A percentile compares a stretch with the other conserved stretches of the same genome.
phyloP scores from a whole-genome alignment of 352 stramenopile genomes.

The Phytophthora ramorum region DNA sequence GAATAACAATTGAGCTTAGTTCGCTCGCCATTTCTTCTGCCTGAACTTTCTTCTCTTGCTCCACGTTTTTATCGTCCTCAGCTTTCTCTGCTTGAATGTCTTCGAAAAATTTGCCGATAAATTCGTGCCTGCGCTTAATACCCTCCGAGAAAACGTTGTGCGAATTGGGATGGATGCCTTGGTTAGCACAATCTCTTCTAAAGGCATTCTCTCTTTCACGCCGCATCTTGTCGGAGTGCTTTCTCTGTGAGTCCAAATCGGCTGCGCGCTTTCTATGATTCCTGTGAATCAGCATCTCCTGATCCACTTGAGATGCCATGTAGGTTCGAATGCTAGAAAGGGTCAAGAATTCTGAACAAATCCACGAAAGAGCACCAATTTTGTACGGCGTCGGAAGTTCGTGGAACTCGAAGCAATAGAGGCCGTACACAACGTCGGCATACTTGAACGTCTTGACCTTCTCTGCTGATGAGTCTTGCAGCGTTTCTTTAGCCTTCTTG shows the following conservation, averaged over 20 bases:
- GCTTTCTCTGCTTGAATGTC: slow-evolving; percentile 58
- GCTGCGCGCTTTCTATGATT: slow-evolving; percentile 60
- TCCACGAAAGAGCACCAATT: slow-evolving; percentile 69
- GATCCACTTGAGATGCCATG: slow-evolving; percentile 64
- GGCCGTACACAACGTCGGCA: slow-evolving; percentile 67
- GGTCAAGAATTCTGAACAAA: slow-evolving; percentile 73
- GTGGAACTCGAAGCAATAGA: slow-evolving; percentile 79
- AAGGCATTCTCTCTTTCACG: slow-evolving; percentile 71
- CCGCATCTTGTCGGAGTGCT: slow-evolving; percentile 52
- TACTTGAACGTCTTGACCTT: slow-evolving; percentile 50
- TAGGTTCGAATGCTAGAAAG: slow-evolving; percentile 61
- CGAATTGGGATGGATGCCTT: slow-evolving; percentile 74
- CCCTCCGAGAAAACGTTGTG: slow-evolving; percentile 70
- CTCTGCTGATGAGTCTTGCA: slow-evolving; percentile 28
- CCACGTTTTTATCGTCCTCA: slow-evolving; percentile 58
- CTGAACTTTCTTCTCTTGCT: slow-evolving; percentile 58
- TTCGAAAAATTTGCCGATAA: slow-evolving; percentile 74
- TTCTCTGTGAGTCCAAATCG: slow-evolving; percentile 62
- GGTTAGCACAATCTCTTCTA: slow-evolving; percentile 59
- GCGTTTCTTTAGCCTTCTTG: slow-evolving; percentile 42
- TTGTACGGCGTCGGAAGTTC: slow-evolving; percentile 69
- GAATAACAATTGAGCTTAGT: slow-evolving; percentile 65
- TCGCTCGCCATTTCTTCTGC: slow-evolving; percentile 46
- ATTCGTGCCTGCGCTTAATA: slow-evolving; percentile 67
- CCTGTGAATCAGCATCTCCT: slow-evolving; percentile 59